Conservation (phyloP, 768 basidiomycete species). For the Boletus fagicola region DNA sequence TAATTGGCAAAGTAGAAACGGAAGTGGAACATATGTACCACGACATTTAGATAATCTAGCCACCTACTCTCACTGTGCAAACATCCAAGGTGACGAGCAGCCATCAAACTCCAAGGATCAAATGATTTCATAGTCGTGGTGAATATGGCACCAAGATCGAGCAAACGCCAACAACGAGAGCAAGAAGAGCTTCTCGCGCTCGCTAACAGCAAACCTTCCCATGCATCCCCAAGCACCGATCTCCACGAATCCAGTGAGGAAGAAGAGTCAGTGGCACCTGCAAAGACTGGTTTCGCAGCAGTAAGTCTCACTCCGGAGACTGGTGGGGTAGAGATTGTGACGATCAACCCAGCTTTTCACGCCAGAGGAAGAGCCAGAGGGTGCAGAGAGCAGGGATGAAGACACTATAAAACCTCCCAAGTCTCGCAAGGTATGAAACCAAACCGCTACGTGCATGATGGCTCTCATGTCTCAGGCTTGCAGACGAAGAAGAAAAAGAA, state of each 20-base stretch:
- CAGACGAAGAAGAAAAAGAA: slow-evolving; percentile 45
- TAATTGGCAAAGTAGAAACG: background rate
- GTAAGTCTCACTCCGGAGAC: slow-evolving; percentile 32
- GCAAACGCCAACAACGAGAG: slow-evolving; percentile 85
- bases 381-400: slow-evolving; percentile 24
- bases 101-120: background rate
- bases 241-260: slow-evolving; percentile 39
- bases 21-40: background rate
- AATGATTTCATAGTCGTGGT: slow-evolving; percentile 3
- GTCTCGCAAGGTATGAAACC: slow-evolving; percentile 24
- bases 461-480: slow-evolving; percentile 3
- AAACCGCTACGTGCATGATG: background rate
- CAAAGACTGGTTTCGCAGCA: slow-evolving; percentile 42
- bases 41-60: background rate
- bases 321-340: slow-evolving; percentile 19
- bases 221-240: slow-evolving; percentile 9
- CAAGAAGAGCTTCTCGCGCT: slow-evolving; percentile 73
- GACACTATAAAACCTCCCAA: slow-evolving; percentile 17
- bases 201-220: slow-evolving; percentile 27
- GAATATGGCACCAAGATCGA: slow-evolving; percentile 68
- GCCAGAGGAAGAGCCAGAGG: slow-evolving; percentile 28
- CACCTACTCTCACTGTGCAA: background rate
- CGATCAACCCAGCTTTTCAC: slow-evolving; percentile 41
- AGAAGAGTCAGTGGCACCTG: slow-evolving; percentile 32
- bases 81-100: background rate